These are phyloP conservation scores for Neonothopanus nambi DNA, from an alignment of 1,284 basidiomycete genomes.

Conservation along the genomic window DNA sequence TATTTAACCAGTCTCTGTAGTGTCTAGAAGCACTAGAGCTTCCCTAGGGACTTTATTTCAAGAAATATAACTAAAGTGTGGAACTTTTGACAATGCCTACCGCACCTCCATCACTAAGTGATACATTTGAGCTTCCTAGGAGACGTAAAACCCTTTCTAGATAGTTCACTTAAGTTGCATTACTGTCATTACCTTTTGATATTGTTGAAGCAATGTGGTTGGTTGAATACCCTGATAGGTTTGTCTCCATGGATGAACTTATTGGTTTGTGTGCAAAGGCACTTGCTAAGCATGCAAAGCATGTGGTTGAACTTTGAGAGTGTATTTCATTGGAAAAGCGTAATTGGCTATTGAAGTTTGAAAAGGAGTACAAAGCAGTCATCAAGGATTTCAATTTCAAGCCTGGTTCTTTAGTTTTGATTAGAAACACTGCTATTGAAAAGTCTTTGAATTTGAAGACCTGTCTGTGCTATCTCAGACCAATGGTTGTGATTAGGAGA, in stretches of 20 bases:
- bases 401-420: neutral
- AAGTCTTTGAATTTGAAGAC: slow-evolving; percentile 22
- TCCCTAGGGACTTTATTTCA: too few relatives aligned
- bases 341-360: slow-evolving; percentile 7
- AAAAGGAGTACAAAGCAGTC: neutral
- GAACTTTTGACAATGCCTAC: too few relatives aligned
- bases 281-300: slow-evolving; percentile 24
- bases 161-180: too few relatives aligned
- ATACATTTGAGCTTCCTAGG: too few relatives aligned
- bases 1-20: too few relatives aligned
- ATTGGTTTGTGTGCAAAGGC: slow-evolving; percentile 19
- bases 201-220: too few relatives aligned
- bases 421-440: slow-evolving; percentile 26
- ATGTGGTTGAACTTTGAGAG: slow-evolving; percentile 9
- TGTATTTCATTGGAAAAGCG: slow-evolving; percentile 17
- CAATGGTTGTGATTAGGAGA: slow-evolving; percentile 23
- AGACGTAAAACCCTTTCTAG: too few relatives aligned
- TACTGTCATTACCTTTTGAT: too few relatives aligned
- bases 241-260: slow-evolving; percentile 20
- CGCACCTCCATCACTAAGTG: too few relatives aligned
- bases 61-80: too few relatives aligned
- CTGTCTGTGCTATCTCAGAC: too few relatives aligned
- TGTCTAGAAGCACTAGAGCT: too few relatives aligned
- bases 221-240: slow-evolving; percentile 9
- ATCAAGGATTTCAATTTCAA: slow-evolving; percentile 14